A percentile compares a stretch with the other conserved stretches of the same genome.
Evolutionary conservation across 1,139 yeast genomes (phyloP).

Genomic region (Debaryomyces robertsiae): DNA sequence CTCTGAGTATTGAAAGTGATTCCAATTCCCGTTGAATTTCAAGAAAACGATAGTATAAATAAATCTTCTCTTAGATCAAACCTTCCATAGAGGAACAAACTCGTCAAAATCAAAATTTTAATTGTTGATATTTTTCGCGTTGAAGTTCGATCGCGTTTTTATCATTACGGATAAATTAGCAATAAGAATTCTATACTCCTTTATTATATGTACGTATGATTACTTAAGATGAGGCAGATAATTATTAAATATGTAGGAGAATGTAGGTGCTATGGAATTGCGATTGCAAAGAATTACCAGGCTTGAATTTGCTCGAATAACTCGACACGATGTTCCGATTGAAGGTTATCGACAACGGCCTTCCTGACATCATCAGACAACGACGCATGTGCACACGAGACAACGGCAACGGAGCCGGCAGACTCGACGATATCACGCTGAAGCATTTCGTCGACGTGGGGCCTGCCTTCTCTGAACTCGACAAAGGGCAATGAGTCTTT

Average conservation of each 20-base stretch:
- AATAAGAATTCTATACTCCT: too few relatives aligned
- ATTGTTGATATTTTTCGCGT: too few relatives aligned
- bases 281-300: constrained; percentile 27
- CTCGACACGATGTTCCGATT: constrained; percentile 37
- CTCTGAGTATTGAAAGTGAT: too few relatives aligned
- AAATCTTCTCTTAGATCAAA: neutral
- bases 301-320: constrained; percentile 44
- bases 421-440: constrained; percentile 31
- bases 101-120: too few relatives aligned
- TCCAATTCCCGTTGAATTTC: neutral
- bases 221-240: too few relatives aligned
- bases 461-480: constrained; percentile 43
- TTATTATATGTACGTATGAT: too few relatives aligned
- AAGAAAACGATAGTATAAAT: neutral
- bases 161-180: too few relatives aligned
- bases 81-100: too few relatives aligned
- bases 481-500: constrained; percentile 26
- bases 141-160: too few relatives aligned
- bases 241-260: too few relatives aligned
- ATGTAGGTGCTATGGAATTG: too few relatives aligned
- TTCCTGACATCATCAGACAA: constrained; percentile 44
- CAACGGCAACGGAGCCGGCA: constrained; percentile 38
- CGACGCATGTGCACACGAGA: constrained; percentile 45
- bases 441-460: constrained; percentile 40
- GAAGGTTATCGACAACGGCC: constrained; percentile 33